Evolutionary conservation across 495 filamentous ascomycete species (phyloP).

Genomic region (Penicillium ochrochloron): DNA sequence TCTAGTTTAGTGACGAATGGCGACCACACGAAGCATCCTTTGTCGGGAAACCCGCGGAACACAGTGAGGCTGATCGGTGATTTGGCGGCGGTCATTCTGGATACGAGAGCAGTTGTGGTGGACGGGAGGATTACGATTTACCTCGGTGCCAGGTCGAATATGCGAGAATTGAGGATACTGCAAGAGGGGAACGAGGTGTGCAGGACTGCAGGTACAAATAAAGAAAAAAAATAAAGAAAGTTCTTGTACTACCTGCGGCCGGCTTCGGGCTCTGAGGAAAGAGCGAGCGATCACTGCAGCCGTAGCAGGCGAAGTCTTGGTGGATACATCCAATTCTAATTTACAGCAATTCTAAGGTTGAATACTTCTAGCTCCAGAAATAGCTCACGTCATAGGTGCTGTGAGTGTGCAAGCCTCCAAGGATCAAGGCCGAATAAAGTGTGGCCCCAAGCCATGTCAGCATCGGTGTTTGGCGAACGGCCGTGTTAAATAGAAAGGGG

Average conservation of each 20-base stretch:
- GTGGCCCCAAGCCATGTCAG: not conserved
- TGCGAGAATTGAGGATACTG: not conserved
- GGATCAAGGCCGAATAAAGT: not conserved
- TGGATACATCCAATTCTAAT: not conserved
- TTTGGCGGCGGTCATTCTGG: constrained; percentile 1
- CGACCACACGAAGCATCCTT: constrained; percentile 58
- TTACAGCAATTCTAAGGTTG: not conserved
- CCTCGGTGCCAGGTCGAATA: not conserved
- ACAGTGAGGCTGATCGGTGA: constrained; percentile 27
- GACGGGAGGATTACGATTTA: not conserved
- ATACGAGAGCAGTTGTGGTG: not conserved
- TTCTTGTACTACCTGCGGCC: not conserved
- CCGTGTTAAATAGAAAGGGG: not conserved
- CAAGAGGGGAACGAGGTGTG: not conserved
- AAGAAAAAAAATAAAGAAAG: not conserved
- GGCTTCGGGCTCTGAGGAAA: not conserved
- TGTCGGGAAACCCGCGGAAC: constrained; percentile 55
- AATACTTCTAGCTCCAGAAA: not conserved
- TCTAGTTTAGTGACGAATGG: constrained; percentile 71
- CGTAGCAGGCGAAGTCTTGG: not conserved
- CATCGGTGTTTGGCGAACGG: constrained; percentile 3
- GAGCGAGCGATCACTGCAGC: not conserved
- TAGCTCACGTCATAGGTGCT: not conserved
- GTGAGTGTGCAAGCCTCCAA: not conserved
- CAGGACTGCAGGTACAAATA: not conserved